Evolutionary conservation across 768 basidiomycete genomes (phyloP).

Genomic region (Trichaptum fuscoviolaceum): DNA sequence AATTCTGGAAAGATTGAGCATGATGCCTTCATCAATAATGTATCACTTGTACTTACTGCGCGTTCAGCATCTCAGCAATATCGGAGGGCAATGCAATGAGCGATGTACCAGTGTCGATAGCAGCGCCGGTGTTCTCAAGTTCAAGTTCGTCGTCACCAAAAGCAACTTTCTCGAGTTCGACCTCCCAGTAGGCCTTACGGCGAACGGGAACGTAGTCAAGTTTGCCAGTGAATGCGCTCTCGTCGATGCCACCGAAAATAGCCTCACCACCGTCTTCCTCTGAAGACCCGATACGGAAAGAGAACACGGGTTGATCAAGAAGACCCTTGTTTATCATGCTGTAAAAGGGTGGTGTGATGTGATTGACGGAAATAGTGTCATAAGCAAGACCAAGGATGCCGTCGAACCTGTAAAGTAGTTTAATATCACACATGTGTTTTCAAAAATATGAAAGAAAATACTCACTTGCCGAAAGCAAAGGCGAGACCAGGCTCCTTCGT

Average conservation of each 20-base stretch:
- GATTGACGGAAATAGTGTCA: conserved; percentile 93
- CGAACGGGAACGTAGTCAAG: conserved; percentile 86
- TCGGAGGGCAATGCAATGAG: conserved; percentile 92
- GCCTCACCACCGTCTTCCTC: conserved; percentile 90
- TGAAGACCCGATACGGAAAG: conserved; percentile 86
- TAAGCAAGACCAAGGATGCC: conserved; percentile 93
- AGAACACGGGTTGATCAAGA: conserved; percentile 82
- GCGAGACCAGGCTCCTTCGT: conserved; percentile 94
- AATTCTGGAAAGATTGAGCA: conserved; percentile 39
- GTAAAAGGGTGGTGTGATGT: conserved; percentile 91
- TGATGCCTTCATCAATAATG: background rate
- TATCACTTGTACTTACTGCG: conserved; percentile 37
- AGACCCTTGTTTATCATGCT: conserved; percentile 81
- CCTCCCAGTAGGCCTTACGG: conserved; percentile 97
- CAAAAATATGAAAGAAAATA: conserved; percentile 10
- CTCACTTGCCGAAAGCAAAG: conserved; percentile 93
- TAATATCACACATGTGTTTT: background rate
- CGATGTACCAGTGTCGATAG: conserved; percentile 91
- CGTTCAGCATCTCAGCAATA: conserved; percentile 96
- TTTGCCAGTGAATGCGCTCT: conserved; percentile 68
- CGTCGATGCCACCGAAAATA: conserved; percentile 87
- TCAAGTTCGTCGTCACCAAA: conserved; percentile 89
- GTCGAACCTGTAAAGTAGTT: conserved; percentile 62
- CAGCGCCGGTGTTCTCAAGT: conserved; percentile 89
- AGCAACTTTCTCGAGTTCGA: conserved; percentile 80